Percentiles rank a stretch among this genome's conserved stretches.
phyloP scores from a whole-genome alignment of 164 flowering plant genomes.

The Piper longum region DNA sequence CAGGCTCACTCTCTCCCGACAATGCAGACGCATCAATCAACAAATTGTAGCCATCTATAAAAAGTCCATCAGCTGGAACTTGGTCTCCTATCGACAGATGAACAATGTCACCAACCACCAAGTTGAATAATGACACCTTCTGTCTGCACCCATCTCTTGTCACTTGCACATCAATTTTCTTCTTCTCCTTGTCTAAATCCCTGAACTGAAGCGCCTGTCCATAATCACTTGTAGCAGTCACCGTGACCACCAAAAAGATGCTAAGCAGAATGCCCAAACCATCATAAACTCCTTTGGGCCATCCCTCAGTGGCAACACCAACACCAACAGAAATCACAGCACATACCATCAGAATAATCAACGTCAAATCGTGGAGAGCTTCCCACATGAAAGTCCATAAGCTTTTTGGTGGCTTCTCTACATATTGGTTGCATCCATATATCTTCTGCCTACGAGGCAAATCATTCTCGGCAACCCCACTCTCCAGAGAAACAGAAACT shows the following conservation, averaged over 20 bases:
- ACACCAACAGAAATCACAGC: slow-evolving; percentile 23
- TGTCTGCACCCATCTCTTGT: slow-evolving; percentile 34
- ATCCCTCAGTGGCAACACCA: slow-evolving; percentile 38
- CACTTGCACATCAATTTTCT: slow-evolving; percentile 30
- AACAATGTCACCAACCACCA: slow-evolving; percentile 46
- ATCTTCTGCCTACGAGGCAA: slow-evolving; percentile 16
- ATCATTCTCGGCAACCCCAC: slow-evolving; percentile 22
- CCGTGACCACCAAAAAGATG: slow-evolving; percentile 21
- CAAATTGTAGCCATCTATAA: slow-evolving; percentile 30
- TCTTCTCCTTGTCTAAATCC: slow-evolving; percentile 20
- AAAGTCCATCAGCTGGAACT: slow-evolving; percentile 36
- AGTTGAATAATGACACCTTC: slow-evolving; percentile 30
- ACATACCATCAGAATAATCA: no score
- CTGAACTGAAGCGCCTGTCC: no score
- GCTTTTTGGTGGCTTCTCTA: slow-evolving; percentile 33
- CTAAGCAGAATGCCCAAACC: no score
- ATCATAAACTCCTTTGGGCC: no score
- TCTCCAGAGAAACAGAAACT: slow-evolving; percentile 17
- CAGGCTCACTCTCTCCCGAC: no score
- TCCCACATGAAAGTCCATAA: slow-evolving; percentile 40
- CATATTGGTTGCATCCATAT: slow-evolving; percentile 7
- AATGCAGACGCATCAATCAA: slow-evolving; percentile 22
- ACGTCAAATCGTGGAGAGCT: no score
- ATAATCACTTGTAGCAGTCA: slow-evolving; percentile 42
- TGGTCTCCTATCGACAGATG: slow-evolving; percentile 15